A percentile compares a stretch with the other conserved stretches of the same genome.
phyloP scores from a whole-genome alignment of 306 rosid species.

The Cucurbita maxima region DNA sequence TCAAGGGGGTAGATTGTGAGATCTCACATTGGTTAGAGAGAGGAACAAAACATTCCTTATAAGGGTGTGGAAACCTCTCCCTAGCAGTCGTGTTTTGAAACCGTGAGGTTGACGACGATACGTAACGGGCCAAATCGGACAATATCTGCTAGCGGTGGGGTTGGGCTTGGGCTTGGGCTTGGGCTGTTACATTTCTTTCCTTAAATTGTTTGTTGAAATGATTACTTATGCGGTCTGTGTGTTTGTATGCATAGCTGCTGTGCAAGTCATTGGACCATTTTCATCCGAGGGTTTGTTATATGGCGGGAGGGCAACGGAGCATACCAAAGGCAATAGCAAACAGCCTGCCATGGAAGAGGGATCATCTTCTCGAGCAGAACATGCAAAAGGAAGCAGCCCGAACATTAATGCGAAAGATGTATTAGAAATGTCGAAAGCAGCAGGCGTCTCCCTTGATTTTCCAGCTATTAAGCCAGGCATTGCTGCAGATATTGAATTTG shows the following conservation, averaged over 20 bases:
- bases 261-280: conserved; percentile 33
- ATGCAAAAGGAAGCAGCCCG: conserved; percentile 53
- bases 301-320: conserved; percentile 51
- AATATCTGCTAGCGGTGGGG: no score
- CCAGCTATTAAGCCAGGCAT: conserved; percentile 77
- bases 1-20: no score
- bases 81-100: no score
- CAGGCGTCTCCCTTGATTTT: conserved; percentile 41
- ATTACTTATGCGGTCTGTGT: background rate
- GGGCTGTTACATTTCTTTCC: no score
- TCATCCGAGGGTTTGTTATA: conserved; percentile 34
- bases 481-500: conserved; percentile 73
- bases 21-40: no score
- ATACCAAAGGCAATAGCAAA: conserved; percentile 51
- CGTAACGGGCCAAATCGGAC: no score
- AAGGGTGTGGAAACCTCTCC: no score
- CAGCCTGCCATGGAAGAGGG: conserved; percentile 57
- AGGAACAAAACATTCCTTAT: no score
- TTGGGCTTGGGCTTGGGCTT: no score
- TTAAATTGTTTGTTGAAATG: background rate
- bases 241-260: conserved; percentile 21
- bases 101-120: no score
- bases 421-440: conserved; percentile 35
- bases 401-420: conserved; percentile 56
- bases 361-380: conserved; percentile 54